Evolutionary conservation across 2,329 filamentous ascomycete species (phyloP), one percentile per base, ranked within the genome.

Genomic region (Botrytis sinoallii): DNA sequence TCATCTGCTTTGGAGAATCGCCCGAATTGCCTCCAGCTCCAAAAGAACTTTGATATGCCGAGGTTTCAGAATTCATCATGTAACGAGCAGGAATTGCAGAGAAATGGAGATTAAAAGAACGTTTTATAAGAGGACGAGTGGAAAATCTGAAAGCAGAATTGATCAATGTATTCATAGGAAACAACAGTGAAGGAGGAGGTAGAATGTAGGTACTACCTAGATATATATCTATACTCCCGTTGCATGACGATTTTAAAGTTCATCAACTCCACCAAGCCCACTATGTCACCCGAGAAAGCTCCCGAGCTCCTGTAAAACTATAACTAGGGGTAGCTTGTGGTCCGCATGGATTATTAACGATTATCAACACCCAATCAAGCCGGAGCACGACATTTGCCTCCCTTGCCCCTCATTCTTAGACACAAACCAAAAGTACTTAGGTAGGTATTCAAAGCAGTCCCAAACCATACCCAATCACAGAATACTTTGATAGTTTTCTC

Each of bases 1-100:
- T 57, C 73, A 77, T 76, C 74, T 79, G 93, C 85, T 92, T 94
- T 82, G 97, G 93, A 79, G 97, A 93, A 79, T 95, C 92, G 75
- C 90, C 92, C 73, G 88, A 87, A 77, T 90, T 85, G 29, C 75
- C 76, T 42, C 75, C 73, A 18, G 72, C 71, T 66, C 73, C 74
- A 60, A 75, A 77, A 25, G 75, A 75, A 9, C 75, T 75, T 74
- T 81, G 79, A 69, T 81, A 84, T 38, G 81, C 77, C 20, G 83
- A 79, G 12, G 81, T 80, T 70, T 83, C 82, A 9, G 85, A 86
- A 77, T 84, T 83, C 85, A 87, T 72, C 2, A 67, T 60, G 48
- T 86, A 5, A 72, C 80, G 57, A 70, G 48, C 20, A 9, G 22
- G 38, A 71, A 48, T 3, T 14, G 22, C 9, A 52, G 20, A 57